Conservation (phyloP, 495 filamentous ascomycete genomes). For the Daldinia caldariorum region DNA sequence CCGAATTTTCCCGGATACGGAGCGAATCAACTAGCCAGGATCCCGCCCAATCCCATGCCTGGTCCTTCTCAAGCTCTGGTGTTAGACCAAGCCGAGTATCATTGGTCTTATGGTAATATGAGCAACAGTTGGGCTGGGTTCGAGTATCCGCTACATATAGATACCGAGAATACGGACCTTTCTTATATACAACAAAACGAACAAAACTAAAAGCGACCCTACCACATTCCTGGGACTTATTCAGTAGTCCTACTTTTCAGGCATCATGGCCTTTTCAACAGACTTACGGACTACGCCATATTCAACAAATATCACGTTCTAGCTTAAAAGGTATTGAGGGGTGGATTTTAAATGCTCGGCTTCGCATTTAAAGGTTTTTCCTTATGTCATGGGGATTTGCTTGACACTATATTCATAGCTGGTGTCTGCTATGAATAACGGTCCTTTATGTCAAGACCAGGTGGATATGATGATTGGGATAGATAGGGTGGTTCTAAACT, state of each 20-base stretch:
- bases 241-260: no score
- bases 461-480: background rate
- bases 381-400: background rate
- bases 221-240: no score
- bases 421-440: background rate
- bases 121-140: conserved; percentile 12
- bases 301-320: background rate
- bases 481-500: background rate
- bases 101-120: conserved; percentile 8
- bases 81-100: background rate
- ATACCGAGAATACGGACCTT: conserved; percentile 1
- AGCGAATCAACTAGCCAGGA: conserved; percentile 7
- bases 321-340: background rate
- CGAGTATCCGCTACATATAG: conserved; percentile 8
- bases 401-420: background rate
- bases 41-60: background rate
- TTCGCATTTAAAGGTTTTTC: background rate
- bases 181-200: conserved; percentile 15
- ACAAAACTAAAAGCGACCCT: background rate
- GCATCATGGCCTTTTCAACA: no score
- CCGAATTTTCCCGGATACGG: conserved; percentile 13
- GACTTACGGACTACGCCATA: no score
- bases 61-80: conserved; percentile 6
- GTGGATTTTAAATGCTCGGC: background rate
- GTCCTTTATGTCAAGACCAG: background rate